Evolutionary conservation across 192 early-diverging fungal genomes (phyloP).

Genomic region (Umbelopsis isabellina): DNA sequence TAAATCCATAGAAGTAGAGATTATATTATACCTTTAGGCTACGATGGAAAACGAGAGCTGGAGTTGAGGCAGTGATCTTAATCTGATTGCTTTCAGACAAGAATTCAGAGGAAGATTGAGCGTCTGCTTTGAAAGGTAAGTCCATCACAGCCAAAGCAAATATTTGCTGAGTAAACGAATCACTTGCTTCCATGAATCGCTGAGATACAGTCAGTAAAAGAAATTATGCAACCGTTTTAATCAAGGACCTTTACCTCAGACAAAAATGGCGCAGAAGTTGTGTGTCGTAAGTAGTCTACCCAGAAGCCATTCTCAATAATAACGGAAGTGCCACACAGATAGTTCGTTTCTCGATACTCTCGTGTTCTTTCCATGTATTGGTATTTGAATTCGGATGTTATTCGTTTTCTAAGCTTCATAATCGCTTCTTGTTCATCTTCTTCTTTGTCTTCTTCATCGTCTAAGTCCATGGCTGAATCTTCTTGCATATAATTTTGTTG

Average conservation of each 20-base stretch:
- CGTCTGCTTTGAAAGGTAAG: slow-evolving; percentile 34
- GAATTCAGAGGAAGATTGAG: slow-evolving; percentile 12
- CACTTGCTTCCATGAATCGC: slow-evolving; percentile 44
- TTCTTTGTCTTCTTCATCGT: slow-evolving; percentile 24
- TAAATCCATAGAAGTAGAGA: neutral
- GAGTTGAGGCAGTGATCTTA: slow-evolving; percentile 29
- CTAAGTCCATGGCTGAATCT: neutral
- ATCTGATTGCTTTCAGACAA: slow-evolving; percentile 29
- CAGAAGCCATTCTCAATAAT: slow-evolving; percentile 42
- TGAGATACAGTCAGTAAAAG: slow-evolving; percentile 15
- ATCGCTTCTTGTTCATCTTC: slow-evolving; percentile 13
- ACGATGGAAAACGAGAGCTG: slow-evolving; percentile 49
- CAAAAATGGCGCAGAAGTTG: slow-evolving; percentile 38
- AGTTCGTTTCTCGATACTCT: slow-evolving; percentile 46
- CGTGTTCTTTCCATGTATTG: slow-evolving; percentile 36
- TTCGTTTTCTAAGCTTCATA: neutral
- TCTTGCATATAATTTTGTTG: slow-evolving; percentile 1
- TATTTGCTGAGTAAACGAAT: slow-evolving; percentile 37
- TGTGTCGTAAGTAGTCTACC: slow-evolving; percentile 47
- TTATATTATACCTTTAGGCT: slow-evolving; percentile 34
- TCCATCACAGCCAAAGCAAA: slow-evolving; percentile 45
- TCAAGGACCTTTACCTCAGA: slow-evolving; percentile 36
- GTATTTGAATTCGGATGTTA: neutral
- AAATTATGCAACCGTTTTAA: neutral
- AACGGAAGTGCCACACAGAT: slow-evolving; percentile 21